Evolutionary conservation across 2,329 filamentous ascomycete genomes (phyloP).

Genomic region (Epichloe sibirici): DNA sequence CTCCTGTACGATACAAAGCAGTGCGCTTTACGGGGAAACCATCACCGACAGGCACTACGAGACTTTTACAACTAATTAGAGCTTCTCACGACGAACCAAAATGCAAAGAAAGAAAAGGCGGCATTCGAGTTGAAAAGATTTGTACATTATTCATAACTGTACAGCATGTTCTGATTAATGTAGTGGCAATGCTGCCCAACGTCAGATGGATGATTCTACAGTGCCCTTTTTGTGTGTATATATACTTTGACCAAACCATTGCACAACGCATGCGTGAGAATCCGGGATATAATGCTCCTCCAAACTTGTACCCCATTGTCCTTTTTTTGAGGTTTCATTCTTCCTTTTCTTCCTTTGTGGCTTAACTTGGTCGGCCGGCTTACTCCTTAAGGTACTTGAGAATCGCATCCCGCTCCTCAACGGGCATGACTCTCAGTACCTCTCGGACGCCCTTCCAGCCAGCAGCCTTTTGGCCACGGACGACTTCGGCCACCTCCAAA

Average conservation of each 20-base stretch:
- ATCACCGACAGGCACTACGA: not conserved
- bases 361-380: not conserved
- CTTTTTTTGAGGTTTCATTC: no score
- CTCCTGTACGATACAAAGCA: not conserved
- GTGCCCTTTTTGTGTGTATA: not conserved
- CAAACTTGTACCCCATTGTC: not conserved
- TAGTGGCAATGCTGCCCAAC: constrained; percentile 3
- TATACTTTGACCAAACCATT: not conserved
- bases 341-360: not conserved
- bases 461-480: constrained; percentile 45
- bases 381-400: constrained; percentile 45
- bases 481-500: constrained; percentile 31
- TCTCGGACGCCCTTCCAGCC: constrained; percentile 78
- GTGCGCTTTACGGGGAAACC: not conserved
- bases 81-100: no score
- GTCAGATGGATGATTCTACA: constrained; percentile 4
- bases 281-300: constrained; percentile 3
- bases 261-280: not conserved
- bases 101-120: no score
- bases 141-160: constrained; percentile 3
- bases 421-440: constrained; percentile 74
- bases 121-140: not conserved
- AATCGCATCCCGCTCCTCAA: constrained; percentile 76
- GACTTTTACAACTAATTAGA: no score
- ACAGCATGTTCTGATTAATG: not conserved